A percentile compares a stretch with the other conserved stretches of the same genome.
Evolutionary conservation across 495 filamentous ascomycete genomes (phyloP).

Genomic region (Lophium mytilinum): DNA sequence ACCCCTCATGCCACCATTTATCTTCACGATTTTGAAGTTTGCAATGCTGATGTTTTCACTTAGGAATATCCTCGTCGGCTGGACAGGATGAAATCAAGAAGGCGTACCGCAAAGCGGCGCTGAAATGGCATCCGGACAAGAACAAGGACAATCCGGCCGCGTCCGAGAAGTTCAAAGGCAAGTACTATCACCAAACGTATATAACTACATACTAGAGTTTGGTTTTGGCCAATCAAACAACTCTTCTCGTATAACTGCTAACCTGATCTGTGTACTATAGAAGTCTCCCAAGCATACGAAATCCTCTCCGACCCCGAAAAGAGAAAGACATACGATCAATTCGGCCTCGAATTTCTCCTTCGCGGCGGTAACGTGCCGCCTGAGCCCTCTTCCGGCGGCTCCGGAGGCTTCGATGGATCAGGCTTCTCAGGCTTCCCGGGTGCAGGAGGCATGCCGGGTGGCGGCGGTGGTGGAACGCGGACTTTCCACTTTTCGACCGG

Average conservation of each 20-base stretch:
- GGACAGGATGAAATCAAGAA: conserved; percentile 95
- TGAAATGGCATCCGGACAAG: conserved; percentile 96
- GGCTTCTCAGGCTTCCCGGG: conserved; percentile 46
- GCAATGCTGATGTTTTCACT: not conserved
- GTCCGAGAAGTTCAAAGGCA: conserved; percentile 75
- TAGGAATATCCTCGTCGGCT: conserved; percentile 64
- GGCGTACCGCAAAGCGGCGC: conserved; percentile 65
- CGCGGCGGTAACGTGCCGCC: conserved; percentile 72
- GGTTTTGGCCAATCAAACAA: not conserved
- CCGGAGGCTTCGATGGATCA: conserved; percentile 42
- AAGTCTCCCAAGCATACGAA: conserved; percentile 94
- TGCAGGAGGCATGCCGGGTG: conserved; percentile 43
- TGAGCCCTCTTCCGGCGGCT: conserved; percentile 35
- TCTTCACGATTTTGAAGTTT: not conserved
- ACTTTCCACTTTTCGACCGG: conserved; percentile 71
- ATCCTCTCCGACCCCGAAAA: conserved; percentile 97
- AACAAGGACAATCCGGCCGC: conserved; percentile 84
- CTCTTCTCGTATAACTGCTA: conserved; percentile 1
- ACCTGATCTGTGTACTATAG: conserved; percentile 35
- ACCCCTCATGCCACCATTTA: not conserved
- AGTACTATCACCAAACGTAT: conserved; percentile 18
- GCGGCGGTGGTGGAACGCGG: conserved; percentile 34
- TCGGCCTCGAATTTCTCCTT: conserved; percentile 83
- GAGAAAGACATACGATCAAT: conserved; percentile 91
- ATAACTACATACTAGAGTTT: no score